Conservation (phyloP, 2,329 filamentous ascomycete genomes). For the Alternaria sp. region DNA sequence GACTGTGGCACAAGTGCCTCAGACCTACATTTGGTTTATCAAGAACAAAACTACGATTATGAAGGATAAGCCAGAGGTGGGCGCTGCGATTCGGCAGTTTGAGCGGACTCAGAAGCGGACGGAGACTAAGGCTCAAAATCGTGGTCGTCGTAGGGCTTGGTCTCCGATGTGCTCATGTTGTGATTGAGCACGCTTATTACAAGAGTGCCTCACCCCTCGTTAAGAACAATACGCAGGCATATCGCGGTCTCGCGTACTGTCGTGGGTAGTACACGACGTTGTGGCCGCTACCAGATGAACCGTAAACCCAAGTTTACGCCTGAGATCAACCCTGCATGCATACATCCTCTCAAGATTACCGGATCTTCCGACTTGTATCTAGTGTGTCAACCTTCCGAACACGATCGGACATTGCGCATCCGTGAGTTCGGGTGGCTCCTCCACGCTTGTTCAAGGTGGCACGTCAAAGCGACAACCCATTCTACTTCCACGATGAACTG, state of each 20-base stretch:
- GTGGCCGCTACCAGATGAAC: too few species aligned
- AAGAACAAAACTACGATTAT: fast-evolving
- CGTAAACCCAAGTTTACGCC: too few species aligned
- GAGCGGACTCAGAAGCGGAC: not conserved
- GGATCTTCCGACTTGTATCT: too few species aligned
- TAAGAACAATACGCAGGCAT: not conserved
- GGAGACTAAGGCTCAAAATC: not conserved
- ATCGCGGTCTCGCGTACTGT: too few species aligned
- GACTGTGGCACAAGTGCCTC: not conserved
- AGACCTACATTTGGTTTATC: not conserved
- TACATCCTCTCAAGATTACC: too few species aligned
- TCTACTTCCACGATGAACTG: too few species aligned
- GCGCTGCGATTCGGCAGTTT: not conserved
- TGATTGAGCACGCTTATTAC: not conserved
- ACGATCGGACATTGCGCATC: not conserved
- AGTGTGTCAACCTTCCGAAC: too few species aligned
- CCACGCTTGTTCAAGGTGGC: not conserved
- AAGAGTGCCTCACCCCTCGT: not conserved
- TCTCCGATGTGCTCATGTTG: not conserved
- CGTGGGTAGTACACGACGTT: too few species aligned
- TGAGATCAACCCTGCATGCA: too few species aligned
- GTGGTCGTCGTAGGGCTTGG: not conserved
- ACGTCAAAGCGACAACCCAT: not conserved
- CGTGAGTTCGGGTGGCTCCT: not conserved
- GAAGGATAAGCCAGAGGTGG: not conserved